A percentile compares a stretch with the other conserved stretches of the same genome.
These are phyloP conservation scores for Zopfochytrium polystomum DNA, from an alignment of 371 early-diverging fungal genomes.

Conservation along the genomic window DNA sequence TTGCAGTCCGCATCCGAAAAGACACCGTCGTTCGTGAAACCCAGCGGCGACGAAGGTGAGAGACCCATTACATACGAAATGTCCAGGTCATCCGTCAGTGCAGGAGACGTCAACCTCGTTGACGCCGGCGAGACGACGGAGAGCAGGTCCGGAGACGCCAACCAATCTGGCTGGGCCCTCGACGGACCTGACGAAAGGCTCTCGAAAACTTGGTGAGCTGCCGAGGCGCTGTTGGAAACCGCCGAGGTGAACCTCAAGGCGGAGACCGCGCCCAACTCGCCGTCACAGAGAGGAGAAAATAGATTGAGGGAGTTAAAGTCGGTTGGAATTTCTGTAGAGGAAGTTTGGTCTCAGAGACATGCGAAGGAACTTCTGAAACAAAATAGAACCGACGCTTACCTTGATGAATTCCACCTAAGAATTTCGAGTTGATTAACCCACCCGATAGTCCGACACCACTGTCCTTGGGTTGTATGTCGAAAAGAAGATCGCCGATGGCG, in stretches of 20 bases:
- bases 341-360: not conserved
- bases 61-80: not conserved
- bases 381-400: too few species aligned
- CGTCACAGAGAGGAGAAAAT: not conserved
- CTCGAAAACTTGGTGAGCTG: not conserved
- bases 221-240: not conserved
- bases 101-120: too few species aligned
- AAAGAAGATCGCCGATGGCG: too few species aligned
- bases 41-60: not conserved
- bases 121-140: not conserved
- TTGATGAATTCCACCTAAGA: too few species aligned
- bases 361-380: too few species aligned
- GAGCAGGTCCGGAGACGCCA: not conserved
- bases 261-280: not conserved
- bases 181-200: not conserved
- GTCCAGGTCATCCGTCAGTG: conserved; percentile 2
- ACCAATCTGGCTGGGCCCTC: not conserved
- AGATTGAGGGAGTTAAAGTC: not conserved
- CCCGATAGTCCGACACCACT: too few species aligned
- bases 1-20: not conserved
- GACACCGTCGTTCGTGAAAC: not conserved
- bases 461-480: too few species aligned
- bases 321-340: not conserved
- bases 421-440: too few species aligned
- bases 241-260: not conserved